Base-by-base conservation (phyloP, 805 yeast species). In the Yarrowia hollandica region DNA sequence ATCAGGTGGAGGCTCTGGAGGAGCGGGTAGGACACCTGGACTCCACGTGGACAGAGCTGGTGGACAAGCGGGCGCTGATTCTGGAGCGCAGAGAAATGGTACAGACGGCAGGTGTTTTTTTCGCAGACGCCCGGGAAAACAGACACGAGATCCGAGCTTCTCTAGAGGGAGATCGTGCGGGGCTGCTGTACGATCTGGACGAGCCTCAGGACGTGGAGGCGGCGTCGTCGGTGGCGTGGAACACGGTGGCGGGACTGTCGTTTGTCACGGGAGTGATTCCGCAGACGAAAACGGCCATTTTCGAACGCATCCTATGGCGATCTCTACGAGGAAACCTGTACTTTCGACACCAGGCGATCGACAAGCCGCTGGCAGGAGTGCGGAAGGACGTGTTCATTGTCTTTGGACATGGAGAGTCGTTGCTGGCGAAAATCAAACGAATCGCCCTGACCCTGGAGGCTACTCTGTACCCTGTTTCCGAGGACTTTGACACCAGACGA, bases 361-460 rank as follows among this genome's bases (percentile, higher is more conserved):
- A 81, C 2, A 86, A 85, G 65, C 79, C 83, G 21, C 72, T 88
- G 44, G 79, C 78, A 64, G 92, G 89, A 65, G 81, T 85, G 10
- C 84, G 81, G 62, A 90, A 90, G 69, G 90, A 87, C 69, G 86
- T 90, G 44, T 91, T 94, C 69, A 81, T 94, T 60, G 85, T 92
- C 42, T 94, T 90, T 71, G 86, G 96, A 15, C 99, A 94, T 74
- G 99, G 99, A 67, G 79, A 83, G 37, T 69, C 82, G 59, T 77
- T 91, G 60, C 69, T 88, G 46, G 78, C 82, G 60, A 82, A 91
- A 68, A 85, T 91, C 59, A 82, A 80, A 66, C 85, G 86, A 68
- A 87, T 95, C 54, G 83, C 94, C 62, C 96, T 91, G 67, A 86
- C 97, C 1, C 78, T 94, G 65, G 96, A 90, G 67, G 96, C 96